Base-by-base conservation (phyloP, 2,329 filamentous ascomycete genomes). In the Hortaea sp. region DNA sequence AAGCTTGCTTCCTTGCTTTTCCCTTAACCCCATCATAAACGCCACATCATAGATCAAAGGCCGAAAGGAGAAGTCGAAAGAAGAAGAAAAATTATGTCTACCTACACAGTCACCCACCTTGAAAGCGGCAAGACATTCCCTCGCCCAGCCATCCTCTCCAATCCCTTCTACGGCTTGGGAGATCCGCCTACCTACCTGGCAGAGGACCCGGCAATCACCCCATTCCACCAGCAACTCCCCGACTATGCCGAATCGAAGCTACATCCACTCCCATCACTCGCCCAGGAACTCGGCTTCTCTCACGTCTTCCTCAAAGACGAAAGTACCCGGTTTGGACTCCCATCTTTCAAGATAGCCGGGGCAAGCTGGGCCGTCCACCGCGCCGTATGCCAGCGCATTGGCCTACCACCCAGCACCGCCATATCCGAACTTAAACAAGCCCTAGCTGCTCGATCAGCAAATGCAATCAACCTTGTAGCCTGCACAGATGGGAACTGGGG, bases 401-500 rank as follows among this genome's bases (percentile, higher is more conserved):
- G 59, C 1, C 62, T 79, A 0, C 62, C 71, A 0, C 51, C 68
- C 0, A 66, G 68, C 1, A 60, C 70, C 0, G 59, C 65, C 3
- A 56, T 82, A 0, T 64, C 70, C 0, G 63, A 70, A 0, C 53
- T 82, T 1, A 65, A 66, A 2, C 41, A 53, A 0, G 45, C 37
- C 10, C 39, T 54, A 57, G 59, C 1, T 61, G 69, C 0, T 57
- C 56, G 39, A 31, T 46, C 54, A 1, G 55, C 52, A 1, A 46
- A 56, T 0, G 54, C 58, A 0, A 53, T 79, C 13, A 65, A 57
- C 0, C 60, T 86, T 0, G 74, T 81, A 37, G 78, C 84, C 0
- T 80, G 81, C 1, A 87, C 83, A 0, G 84, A 87, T 42, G 86
- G 85, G 0, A 90, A 90, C 52, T 84, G 85, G 69, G 85, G 86